These are phyloP conservation scores for Cicer bijugum DNA, from an alignment of 306 rosid genomes.

Conservation along the genomic window DNA sequence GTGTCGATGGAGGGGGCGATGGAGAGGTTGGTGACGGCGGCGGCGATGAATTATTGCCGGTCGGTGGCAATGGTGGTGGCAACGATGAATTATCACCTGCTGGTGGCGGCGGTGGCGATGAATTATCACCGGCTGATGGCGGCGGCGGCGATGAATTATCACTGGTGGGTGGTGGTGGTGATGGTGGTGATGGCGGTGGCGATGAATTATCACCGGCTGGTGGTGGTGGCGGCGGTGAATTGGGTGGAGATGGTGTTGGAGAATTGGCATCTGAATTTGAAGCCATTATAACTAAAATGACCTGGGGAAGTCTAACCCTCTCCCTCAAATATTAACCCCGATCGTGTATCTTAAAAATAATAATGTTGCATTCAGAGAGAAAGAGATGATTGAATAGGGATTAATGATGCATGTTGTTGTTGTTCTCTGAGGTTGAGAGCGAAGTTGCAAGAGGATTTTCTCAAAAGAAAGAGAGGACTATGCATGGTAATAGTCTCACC, in stretches of 20 bases:
- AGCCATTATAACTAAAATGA: constrained; percentile 53
- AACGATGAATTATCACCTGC: constrained; percentile 22
- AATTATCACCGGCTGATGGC: background rate
- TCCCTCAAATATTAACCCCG: constrained; percentile 45
- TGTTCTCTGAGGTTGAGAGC: constrained; percentile 49
- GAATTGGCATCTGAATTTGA: constrained; percentile 43
- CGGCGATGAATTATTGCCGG: constrained; percentile 18
- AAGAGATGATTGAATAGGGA: background rate
- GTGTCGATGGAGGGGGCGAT: constrained; percentile 33
- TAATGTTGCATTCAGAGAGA: background rate
- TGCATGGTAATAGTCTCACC: constrained; percentile 41
- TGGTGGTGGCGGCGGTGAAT: constrained; percentile 6
- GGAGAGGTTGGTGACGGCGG: constrained; percentile 33
- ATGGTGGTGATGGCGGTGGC: constrained; percentile 5
- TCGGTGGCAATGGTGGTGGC: constrained; percentile 11
- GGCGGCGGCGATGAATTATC: constrained; percentile 21
- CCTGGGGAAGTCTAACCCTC: constrained; percentile 54
- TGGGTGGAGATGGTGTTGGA: constrained; percentile 36
- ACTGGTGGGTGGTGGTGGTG: constrained; percentile 28
- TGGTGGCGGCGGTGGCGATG: constrained; percentile 17
- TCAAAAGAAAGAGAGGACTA: constrained; percentile 44
- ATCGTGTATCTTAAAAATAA: background rate
- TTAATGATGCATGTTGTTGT: background rate
- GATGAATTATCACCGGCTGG: constrained; percentile 26
- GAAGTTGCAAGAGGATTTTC: constrained; percentile 46